Base-by-base conservation (phyloP, 176 grass and related monocot genomes). In the Musa acuminata region DNA sequence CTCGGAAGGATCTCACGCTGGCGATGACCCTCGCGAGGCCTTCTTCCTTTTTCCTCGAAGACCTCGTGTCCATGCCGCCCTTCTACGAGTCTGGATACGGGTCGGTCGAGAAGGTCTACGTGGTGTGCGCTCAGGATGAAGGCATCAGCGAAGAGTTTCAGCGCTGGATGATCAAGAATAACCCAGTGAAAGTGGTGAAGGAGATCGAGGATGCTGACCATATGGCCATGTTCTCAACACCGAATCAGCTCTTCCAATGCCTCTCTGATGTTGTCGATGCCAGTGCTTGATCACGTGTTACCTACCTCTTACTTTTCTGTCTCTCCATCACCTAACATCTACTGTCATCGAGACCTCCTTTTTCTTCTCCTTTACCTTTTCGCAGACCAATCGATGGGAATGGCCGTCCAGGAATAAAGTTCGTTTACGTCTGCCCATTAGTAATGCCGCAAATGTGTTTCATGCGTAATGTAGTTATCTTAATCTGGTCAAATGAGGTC, bases 1-100 rank as follows among this genome's bases (percentile, higher is more conserved):
- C 35, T 43, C 35, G 35, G 43, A 80, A 96, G 93, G 90, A 97
- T 75, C 2, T 89, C 5, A 89, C 87, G 2, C 80, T 97, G 0
- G 82, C 10, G 64, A 65, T 8, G 14, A 88, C 77, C 13, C 76
- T 97, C 48, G 1, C 87, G 55, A 88, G 90, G 65, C 62, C 86
- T 11, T 66, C 79, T 0, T 93, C 87, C 0, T 51, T 89, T 54
- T 97, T 97, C 63, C 6, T 74, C 11, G 84, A 97, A 12, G 87
- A 97, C 19, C 82, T 91, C 22, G 24, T 11, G 0, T 7, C 11
- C 25, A 75, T 73, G 76, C 55, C 62, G 11, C 83, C 94, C 1
- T 81, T 82, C 62, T 82, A 84, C 35, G 0, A 69, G 67, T 73
- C 8, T 0, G 54, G 83, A 6, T 93, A 93, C 64, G 94, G 90